A percentile compares a stretch with the other conserved stretches of the same genome.
phyloP scores from a whole-genome alignment of 371 early-diverging fungal genomes.

The Mucor saturninus region DNA sequence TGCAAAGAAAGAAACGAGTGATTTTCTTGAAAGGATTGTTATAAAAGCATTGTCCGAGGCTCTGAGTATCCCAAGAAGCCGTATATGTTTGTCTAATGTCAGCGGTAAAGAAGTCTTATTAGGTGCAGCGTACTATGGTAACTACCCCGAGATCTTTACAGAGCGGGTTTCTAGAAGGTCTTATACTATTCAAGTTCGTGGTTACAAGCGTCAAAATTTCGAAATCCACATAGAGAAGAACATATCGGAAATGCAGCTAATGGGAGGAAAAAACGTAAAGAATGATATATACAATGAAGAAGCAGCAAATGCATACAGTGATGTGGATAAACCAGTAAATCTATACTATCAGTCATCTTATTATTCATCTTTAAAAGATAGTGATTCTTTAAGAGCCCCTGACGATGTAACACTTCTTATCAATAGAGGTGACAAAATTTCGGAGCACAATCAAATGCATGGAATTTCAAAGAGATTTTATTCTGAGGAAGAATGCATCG shows the following conservation, averaged over 20 bases:
- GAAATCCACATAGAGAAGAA: not conserved
- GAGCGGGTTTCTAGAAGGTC: not conserved
- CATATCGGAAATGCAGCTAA: not conserved
- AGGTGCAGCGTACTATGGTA: not conserved
- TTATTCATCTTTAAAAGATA: not conserved
- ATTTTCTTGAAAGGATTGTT: too few species aligned
- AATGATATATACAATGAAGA: slow-evolving; percentile 1
- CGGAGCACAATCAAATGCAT: not conserved
- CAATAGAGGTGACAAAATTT: not conserved
- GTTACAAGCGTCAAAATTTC: not conserved
- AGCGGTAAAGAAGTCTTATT: not conserved
- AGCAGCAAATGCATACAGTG: not conserved
- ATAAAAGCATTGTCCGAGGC: too few species aligned
- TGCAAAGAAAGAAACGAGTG: too few species aligned
- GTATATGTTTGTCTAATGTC: not conserved
- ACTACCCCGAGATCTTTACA: not conserved
- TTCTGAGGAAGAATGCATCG: too few species aligned
- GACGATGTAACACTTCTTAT: not conserved
- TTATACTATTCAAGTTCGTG: not conserved
- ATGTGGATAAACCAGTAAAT: not conserved
- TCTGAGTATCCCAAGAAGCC: too few species aligned
- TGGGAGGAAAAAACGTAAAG: not conserved
- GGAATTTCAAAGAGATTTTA: too few species aligned
- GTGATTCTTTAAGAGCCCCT: not conserved
- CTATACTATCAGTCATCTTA: not conserved